Evolutionary conservation across 164 flowering plant species (phyloP).

Genomic region (Malania oleifera): DNA sequence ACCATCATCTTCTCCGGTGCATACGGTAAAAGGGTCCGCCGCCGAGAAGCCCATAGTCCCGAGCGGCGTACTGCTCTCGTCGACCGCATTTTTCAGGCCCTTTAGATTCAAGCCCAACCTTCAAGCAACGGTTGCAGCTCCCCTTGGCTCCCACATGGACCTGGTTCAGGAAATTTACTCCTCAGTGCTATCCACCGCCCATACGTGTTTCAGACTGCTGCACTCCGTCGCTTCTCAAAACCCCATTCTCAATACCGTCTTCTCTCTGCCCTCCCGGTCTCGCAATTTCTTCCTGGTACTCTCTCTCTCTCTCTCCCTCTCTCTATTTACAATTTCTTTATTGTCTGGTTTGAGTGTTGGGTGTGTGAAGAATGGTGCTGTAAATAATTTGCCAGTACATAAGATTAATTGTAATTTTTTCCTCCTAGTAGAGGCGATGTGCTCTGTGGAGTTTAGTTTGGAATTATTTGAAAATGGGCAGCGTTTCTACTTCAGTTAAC

Average conservation of each 20-base stretch:
- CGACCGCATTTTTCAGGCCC: slow-evolving; percentile 12
- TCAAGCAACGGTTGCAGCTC: neutral
- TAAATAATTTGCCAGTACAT: no score
- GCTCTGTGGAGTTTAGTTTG: no score
- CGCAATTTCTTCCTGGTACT: slow-evolving; percentile 33
- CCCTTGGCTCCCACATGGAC: no score
- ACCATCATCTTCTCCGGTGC: no score
- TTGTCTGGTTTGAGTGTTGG: neutral
- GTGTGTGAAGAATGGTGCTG: neutral
- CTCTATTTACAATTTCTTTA: neutral
- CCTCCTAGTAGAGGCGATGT: no score
- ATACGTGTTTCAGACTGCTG: slow-evolving; percentile 23
- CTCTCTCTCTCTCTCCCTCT: slow-evolving; percentile 8
- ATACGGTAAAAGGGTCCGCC: slow-evolving; percentile 3
- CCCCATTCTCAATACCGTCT: slow-evolving; percentile 33
- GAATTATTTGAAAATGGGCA: no score
- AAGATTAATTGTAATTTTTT: no score
- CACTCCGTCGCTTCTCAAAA: slow-evolving; percentile 30
- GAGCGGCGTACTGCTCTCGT: slow-evolving; percentile 13
- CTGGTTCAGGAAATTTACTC: slow-evolving; percentile 20
- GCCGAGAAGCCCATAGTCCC: slow-evolving; percentile 4
- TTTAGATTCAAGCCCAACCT: slow-evolving; percentile 3
- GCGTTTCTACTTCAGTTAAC: no score
- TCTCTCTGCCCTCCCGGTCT: slow-evolving; percentile 29
- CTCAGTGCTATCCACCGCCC: slow-evolving; percentile 26